Percentiles rank a stretch among this genome's conserved stretches.
phyloP scores from a whole-genome alignment of 2,329 filamentous ascomycete genomes.

The Alternaria postmessia region DNA sequence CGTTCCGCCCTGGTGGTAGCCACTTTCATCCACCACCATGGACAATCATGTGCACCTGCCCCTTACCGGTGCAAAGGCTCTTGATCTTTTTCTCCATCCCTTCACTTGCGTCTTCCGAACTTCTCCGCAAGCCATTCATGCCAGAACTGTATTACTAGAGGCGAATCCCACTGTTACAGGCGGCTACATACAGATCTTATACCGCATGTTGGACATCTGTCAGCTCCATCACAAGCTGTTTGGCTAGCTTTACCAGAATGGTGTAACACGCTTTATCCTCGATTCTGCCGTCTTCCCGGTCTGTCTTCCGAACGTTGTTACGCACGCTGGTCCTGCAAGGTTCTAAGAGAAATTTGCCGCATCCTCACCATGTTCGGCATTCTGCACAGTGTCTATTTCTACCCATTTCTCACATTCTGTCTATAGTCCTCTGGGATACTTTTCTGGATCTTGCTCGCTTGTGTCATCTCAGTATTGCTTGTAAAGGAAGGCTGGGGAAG shows the following conservation, averaged over 20 bases:
- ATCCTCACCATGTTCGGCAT: background rate
- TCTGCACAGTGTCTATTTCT: background rate
- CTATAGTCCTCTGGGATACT: background rate
- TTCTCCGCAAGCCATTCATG: slow-evolving; percentile 30
- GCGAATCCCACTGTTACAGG: slow-evolving; percentile 26
- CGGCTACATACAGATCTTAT: slow-evolving; percentile 27
- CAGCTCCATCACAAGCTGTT: background rate
- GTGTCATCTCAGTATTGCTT: background rate
- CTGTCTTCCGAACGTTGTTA: slow-evolving; percentile 23
- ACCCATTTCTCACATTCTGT: background rate
- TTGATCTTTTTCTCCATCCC: background rate
- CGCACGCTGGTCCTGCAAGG: slow-evolving; percentile 14
- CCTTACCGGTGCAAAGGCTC: background rate
- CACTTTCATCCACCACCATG: background rate
- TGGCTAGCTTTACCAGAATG: slow-evolving; percentile 4
- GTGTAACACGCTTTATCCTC: slow-evolving; percentile 8
- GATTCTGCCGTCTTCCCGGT: slow-evolving; percentile 17
- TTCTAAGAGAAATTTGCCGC: background rate
- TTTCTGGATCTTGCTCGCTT: background rate
- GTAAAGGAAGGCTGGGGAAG: background rate
- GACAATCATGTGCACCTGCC: background rate
- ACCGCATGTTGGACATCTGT: slow-evolving; percentile 1
- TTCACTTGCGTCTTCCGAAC: slow-evolving; percentile 28
- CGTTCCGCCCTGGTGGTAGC: slow-evolving; percentile 19
- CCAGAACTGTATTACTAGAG: slow-evolving; percentile 22